Conservation (phyloP, 2,329 filamentous ascomycete species). For the Elsinoe arachidis region DNA sequence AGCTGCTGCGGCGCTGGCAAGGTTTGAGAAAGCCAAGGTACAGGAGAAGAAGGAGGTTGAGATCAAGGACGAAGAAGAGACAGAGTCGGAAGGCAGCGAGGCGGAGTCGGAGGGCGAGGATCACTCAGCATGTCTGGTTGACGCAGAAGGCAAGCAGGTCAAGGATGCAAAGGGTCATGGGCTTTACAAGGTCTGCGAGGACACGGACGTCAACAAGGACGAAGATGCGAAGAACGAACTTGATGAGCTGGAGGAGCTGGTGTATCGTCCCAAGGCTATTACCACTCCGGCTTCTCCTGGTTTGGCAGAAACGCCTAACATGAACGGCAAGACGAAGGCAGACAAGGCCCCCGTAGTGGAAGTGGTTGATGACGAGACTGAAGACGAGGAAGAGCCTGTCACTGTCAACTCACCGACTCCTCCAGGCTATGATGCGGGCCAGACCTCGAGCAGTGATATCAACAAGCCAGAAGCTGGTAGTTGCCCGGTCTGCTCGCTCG, state of each 20-base stretch:
- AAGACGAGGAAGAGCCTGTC: neutral
- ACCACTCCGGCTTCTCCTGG: neutral
- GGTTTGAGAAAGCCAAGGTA: conserved; percentile 51
- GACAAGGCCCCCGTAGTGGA: neutral
- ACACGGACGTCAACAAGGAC: conserved; percentile 41
- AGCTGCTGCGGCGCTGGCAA: conserved; percentile 66
- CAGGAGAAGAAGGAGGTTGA: conserved; percentile 30
- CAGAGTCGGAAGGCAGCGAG: conserved; percentile 39
- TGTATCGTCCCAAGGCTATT: conserved; percentile 14
- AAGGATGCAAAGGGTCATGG: conserved; percentile 55
- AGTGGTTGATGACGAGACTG: neutral
- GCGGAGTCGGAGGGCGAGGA: conserved; percentile 30
- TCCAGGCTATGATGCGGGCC: neutral
- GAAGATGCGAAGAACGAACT: conserved; percentile 56
- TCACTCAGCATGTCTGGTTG: conserved; percentile 37
- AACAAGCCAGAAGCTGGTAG: conserved; percentile 9
- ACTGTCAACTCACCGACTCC: neutral
- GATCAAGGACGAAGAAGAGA: conserved; percentile 27
- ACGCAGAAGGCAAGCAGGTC: conserved; percentile 56
- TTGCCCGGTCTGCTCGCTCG: conserved; percentile 61
- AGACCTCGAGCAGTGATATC: neutral
- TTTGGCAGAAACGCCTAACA: neutral
- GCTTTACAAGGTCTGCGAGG: conserved; percentile 67
- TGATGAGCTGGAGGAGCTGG: conserved; percentile 52
- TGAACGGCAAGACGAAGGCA: no score